These are phyloP conservation scores for Plenodomus biglobosus DNA, from an alignment of 2,329 filamentous ascomycete species.

Conservation along the genomic window DNA sequence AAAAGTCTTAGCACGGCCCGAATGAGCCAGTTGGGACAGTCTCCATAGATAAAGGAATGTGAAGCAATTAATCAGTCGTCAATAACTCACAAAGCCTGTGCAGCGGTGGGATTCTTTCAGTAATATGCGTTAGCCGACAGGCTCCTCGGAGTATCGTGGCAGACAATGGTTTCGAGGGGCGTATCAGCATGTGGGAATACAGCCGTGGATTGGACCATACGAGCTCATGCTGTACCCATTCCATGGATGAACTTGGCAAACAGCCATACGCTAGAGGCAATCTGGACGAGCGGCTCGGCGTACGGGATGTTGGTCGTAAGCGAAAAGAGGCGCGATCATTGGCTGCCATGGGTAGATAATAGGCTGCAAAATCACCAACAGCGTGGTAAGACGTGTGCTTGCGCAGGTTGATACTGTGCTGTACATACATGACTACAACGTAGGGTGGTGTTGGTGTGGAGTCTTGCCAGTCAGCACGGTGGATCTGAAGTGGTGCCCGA, in stretches of 20 bases:
- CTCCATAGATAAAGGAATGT: constrained; percentile 6
- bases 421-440: too few relatives aligned
- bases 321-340: constrained; percentile 1
- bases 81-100: background rate
- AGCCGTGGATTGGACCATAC: background rate
- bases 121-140: background rate
- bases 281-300: background rate
- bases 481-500: constrained; percentile 8
- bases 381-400: background rate
- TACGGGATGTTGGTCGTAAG: background rate
- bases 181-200: background rate
- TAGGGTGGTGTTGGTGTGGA: too few relatives aligned
- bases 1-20: constrained; percentile 6
- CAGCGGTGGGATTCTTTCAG: background rate
- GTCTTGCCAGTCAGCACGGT: background rate
- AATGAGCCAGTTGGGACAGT: constrained; percentile 8
- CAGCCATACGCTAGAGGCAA: background rate
- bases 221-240: background rate
- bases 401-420: background rate
- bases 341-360: background rate
- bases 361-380: background rate
- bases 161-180: background rate
- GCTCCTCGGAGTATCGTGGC: constrained; percentile 1
- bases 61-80: constrained; percentile 1
- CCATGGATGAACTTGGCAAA: background rate